These are phyloP conservation scores for Penicillium glabrum DNA, from an alignment of 2,329 filamentous ascomycete genomes.

Conservation along the genomic window DNA sequence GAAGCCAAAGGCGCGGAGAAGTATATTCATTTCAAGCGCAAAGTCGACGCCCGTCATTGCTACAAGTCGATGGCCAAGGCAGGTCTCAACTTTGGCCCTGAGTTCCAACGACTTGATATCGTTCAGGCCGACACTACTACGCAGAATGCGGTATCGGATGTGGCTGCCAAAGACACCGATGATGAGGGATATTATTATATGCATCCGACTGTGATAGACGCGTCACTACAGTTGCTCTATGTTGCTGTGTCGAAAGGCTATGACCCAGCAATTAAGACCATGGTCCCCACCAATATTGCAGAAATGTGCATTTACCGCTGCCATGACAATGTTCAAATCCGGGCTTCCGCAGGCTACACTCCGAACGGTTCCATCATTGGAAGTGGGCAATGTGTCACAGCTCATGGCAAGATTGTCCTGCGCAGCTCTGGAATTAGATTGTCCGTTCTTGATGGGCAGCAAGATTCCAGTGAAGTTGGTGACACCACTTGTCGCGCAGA, in stretches of 20 bases:
- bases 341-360: background rate
- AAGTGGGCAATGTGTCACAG: background rate
- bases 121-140: background rate
- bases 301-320: slow-evolving; percentile 13
- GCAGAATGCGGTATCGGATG: background rate
- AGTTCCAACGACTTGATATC: background rate
- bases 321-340: background rate
- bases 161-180: background rate
- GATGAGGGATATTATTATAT: slow-evolving; percentile 11
- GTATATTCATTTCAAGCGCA: background rate
- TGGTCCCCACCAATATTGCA: slow-evolving; percentile 20
- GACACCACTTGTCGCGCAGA: background rate
- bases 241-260: slow-evolving; percentile 18
- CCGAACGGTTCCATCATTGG: background rate
- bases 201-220: slow-evolving; percentile 22
- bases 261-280: slow-evolving; percentile 3
- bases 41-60: background rate
- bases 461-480: background rate
- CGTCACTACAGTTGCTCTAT: slow-evolving; percentile 18
- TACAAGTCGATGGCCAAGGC: background rate
- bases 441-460: slow-evolving; percentile 1
- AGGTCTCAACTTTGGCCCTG: background rate
- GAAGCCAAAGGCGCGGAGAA: background rate
- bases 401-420: background rate
- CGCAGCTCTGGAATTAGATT: background rate